Base-by-base conservation (phyloP, 441 rosid species). In the Erysimum pusillum region DNA sequence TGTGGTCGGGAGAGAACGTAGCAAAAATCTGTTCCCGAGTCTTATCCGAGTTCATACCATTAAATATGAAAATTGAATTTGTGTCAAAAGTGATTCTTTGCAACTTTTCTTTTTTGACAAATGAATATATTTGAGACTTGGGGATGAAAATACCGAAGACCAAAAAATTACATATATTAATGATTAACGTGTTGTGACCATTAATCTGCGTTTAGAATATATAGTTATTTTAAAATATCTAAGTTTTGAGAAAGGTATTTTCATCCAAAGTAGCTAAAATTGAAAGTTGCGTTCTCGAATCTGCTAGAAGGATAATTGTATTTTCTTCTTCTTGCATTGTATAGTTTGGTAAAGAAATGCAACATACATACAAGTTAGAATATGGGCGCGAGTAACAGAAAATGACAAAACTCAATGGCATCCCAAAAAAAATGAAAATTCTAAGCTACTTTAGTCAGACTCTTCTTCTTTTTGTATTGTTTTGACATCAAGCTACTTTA, bases 381-480 rank as follows among this genome's bases (percentile, higher is more conserved):
- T 49, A 34, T 34, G 36, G 28, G 48, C 48, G 17, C 6, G 8
- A 52, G 62, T 18, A 46, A 58, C 64, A 63, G 51, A 56, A 34
- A 36, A 52, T 68, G 36, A 51, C 9, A 41, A 20, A 68, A 18
- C 74, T 53, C 20, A n/a, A 6, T 20, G 49, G 6, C 12, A 13
- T 36, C 20, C 31, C 9, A 34, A 49, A 34, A 31, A 31, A 32
- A 31, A 1, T 1, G 2, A 28, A 69, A 45, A 35, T 0, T 6
- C 45, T 41, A 73, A 6, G 71, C 59, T 58, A 65, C n/a, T 34
- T 44, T n/a, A 65, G 8, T 15, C 15, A 15, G 41, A 54, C 31
- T 28, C 31, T 28, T 28, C 31, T 28, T 28, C 31, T 28, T 28
- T 28, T 28, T 28, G 31, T 28, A 3, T 3, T 28, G 4, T 28